Evolutionary conservation across 768 basidiomycete species (phyloP).

Genomic region (Bullera alba): DNA sequence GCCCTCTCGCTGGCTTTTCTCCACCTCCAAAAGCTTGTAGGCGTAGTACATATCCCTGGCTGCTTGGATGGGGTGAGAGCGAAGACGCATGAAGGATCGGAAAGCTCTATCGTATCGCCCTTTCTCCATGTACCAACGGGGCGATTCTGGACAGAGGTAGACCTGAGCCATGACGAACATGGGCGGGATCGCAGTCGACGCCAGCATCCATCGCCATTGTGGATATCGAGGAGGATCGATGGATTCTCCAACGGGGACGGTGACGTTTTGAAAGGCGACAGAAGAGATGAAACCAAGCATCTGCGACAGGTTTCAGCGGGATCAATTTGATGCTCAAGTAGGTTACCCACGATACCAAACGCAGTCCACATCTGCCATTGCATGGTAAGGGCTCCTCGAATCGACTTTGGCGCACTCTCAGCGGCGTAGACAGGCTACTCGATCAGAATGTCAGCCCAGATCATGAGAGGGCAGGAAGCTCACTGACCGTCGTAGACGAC

Average conservation of each 20-base stretch:
- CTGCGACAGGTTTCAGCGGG: conserved; percentile 12
- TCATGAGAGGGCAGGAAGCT: conserved; percentile 49
- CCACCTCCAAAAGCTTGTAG: conserved; percentile 27
- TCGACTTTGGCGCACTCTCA: conserved; percentile 59
- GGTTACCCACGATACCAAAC: neutral
- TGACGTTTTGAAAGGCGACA: conserved; percentile 7
- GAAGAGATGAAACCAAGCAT: neutral
- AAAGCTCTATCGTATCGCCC: conserved; percentile 43
- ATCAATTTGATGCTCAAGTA: neutral
- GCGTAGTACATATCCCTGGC: conserved; percentile 44
- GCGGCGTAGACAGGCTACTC: neutral
- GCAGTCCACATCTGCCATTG: conserved; percentile 56
- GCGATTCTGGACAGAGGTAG: conserved; percentile 39
- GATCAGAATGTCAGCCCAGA: conserved; percentile 4
- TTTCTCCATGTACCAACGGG: conserved; percentile 48
- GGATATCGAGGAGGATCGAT: conserved; percentile 23
- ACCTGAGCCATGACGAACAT: conserved; percentile 24
- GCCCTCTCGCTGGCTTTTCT: conserved; percentile 20
- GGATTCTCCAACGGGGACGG: conserved; percentile 47
- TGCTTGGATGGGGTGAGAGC: conserved; percentile 45
- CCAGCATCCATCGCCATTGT: conserved; percentile 48
- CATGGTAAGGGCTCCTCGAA: conserved; percentile 87
- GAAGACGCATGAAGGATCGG: conserved; percentile 40
- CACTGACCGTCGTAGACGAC: neutral
- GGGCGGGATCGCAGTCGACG: conserved; percentile 36